Evolutionary conservation across 768 basidiomycete genomes (phyloP).

Genomic region (Leccinum olivaceopallidum): DNA sequence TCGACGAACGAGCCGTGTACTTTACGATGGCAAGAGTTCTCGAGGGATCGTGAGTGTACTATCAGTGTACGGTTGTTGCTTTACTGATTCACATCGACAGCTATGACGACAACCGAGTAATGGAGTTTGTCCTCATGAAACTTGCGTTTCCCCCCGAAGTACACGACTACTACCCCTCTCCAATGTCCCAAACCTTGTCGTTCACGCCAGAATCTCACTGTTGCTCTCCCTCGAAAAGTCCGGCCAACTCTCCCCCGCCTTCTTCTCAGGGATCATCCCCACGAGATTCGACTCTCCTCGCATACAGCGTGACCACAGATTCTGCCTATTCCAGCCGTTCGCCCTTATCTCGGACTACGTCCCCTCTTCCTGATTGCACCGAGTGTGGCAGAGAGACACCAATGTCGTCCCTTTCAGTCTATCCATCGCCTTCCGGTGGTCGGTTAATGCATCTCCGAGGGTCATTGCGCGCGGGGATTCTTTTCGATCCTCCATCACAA

Average conservation of each 20-base stretch:
- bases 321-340: slow-evolving; percentile 17
- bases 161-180: slow-evolving; percentile 34
- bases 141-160: slow-evolving; percentile 56
- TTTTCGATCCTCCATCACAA: slow-evolving; percentile 16
- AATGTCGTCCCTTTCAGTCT: slow-evolving; percentile 5
- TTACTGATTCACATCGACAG: slow-evolving; percentile 30
- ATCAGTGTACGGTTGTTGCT: neutral
- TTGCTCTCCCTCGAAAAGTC: slow-evolving; percentile 28
- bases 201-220: slow-evolving; percentile 15
- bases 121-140: slow-evolving; percentile 73
- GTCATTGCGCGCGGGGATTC: slow-evolving; percentile 9
- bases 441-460: slow-evolving; percentile 4
- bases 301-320: slow-evolving; percentile 9
- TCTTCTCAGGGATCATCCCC: slow-evolving; percentile 32
- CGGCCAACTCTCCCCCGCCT: slow-evolving; percentile 28
- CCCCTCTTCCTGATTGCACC: slow-evolving; percentile 23
- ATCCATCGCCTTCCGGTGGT: slow-evolving; percentile 9
- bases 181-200: slow-evolving; percentile 16
- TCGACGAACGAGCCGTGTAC: slow-evolving; percentile 67
- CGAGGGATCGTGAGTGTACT: slow-evolving; percentile 43
- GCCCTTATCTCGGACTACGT: slow-evolving; percentile 21
- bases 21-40: slow-evolving; percentile 75
- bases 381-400: slow-evolving; percentile 20
- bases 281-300: slow-evolving; percentile 21
- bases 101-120: slow-evolving; percentile 60